These are phyloP conservation scores for Gnomoniopsis sp. DNA, from an alignment of 2,329 filamentous ascomycete genomes.

Conservation along the genomic window DNA sequence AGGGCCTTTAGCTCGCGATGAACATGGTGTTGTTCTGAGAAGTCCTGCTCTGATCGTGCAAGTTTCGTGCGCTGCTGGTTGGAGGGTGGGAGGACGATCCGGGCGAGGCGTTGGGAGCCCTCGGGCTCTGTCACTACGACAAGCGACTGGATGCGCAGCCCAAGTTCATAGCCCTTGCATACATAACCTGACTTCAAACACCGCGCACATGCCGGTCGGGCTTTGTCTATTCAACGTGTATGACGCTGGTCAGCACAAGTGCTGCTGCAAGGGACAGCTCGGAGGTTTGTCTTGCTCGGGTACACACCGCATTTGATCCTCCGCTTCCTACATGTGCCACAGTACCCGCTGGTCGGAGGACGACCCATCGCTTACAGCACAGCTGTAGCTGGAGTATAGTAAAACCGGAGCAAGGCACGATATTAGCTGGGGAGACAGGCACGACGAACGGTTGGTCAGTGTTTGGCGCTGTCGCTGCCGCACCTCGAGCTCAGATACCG, in stretches of 20 bases:
- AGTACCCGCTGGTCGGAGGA: conserved; percentile 26
- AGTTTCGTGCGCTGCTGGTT: background rate
- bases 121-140: conserved; percentile 22
- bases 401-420: background rate
- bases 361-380: conserved; percentile 21
- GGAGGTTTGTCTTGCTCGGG: background rate
- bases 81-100: conserved; percentile 13
- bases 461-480: background rate
- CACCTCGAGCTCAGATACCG: conserved; percentile 13
- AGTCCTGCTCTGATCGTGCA: background rate
- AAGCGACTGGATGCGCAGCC: conserved; percentile 25
- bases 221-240: conserved; percentile 18
- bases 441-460: background rate
- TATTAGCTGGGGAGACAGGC: background rate
- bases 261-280: background rate
- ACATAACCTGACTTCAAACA: conserved; percentile 23
- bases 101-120: conserved; percentile 22
- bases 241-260: background rate
- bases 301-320: conserved; percentile 25
- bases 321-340: conserved; percentile 26
- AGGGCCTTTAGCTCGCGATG: background rate
- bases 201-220: conserved; percentile 22
- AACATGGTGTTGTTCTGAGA: background rate
- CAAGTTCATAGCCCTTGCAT: conserved; percentile 25
- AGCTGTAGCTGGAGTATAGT: background rate